phyloP scores from a whole-genome alignment of 306 rosid genomes.

The Acacia melanoxylon region DNA sequence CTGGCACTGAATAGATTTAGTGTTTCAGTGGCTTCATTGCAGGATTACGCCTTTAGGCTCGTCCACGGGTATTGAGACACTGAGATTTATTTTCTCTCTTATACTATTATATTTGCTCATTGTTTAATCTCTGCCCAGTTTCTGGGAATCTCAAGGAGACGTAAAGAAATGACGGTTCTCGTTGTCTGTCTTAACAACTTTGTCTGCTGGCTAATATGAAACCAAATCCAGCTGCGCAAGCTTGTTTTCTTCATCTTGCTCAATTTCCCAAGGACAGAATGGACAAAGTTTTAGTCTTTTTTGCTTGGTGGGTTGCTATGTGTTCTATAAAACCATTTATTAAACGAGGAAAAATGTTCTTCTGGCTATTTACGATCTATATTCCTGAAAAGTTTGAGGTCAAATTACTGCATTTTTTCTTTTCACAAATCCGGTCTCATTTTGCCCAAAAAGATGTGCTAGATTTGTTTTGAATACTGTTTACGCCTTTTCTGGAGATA shows the following conservation, averaged over 20 bases:
- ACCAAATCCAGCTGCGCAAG: neutral
- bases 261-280: neutral
- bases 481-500: neutral
- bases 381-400: constrained; percentile 18
- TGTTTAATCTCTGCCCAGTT: constrained; percentile 14
- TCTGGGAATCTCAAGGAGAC: constrained; percentile 17
- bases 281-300: constrained; percentile 13
- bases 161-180: constrained; percentile 6
- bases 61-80: constrained; percentile 33
- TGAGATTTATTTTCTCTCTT: constrained; percentile 6
- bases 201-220: constrained; percentile 31
- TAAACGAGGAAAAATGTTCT: neutral
- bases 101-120: neutral
- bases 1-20: constrained; percentile 45
- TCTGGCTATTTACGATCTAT: constrained; percentile 21
- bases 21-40: constrained; percentile 29
- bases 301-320: constrained; percentile 1
- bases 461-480: constrained; percentile 28
- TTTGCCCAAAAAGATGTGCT: neutral
- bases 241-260: neutral
- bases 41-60: constrained; percentile 22
- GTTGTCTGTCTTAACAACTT: constrained; percentile 13
- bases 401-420: constrained; percentile 7
- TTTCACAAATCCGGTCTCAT: neutral
- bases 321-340: constrained; percentile 14